A percentile compares a stretch with the other conserved stretches of the same genome.
phyloP scores from a whole-genome alignment of 1,284 basidiomycete genomes.

The Bondarzewia mesenterica region DNA sequence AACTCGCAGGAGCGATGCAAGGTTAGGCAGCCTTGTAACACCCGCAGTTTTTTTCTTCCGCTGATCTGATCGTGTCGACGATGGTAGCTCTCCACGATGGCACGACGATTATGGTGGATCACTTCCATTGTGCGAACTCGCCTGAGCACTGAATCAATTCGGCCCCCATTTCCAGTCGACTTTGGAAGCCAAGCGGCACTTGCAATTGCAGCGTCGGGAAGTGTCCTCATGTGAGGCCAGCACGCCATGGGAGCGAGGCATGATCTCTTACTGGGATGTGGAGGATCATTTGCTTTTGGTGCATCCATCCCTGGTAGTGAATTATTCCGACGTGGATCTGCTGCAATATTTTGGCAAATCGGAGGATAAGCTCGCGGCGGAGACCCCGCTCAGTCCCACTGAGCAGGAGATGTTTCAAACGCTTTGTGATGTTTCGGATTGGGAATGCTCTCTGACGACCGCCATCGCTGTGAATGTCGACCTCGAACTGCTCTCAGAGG shows the following conservation, averaged over 20 bases:
- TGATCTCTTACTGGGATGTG: slow-evolving; percentile 17
- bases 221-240: slow-evolving; percentile 18
- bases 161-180: slow-evolving; percentile 47
- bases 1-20: not conserved
- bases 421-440: slow-evolving; percentile 51
- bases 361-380: slow-evolving; percentile 19
- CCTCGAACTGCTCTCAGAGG: slow-evolving; percentile 5
- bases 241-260: slow-evolving; percentile 19
- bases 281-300: slow-evolving; percentile 22
- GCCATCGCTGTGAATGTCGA: slow-evolving; percentile 5
- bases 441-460: slow-evolving; percentile 27
- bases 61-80: not conserved
- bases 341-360: no score
- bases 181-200: slow-evolving; percentile 20
- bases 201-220: slow-evolving; percentile 17
- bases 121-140: slow-evolving; percentile 39
- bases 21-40: no score
- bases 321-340: no score
- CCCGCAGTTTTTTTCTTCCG: no score
- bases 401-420: slow-evolving; percentile 63
- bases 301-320: slow-evolving; percentile 21
- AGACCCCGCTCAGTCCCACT: slow-evolving; percentile 53
- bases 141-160: slow-evolving; percentile 44
- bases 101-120: not conserved
- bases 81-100: not conserved